Percentiles rank a stretch among this genome's conserved stretches.
These are phyloP conservation scores for Paradendryphiella salina DNA, from an alignment of 2,329 filamentous ascomycete species.

Conservation along the genomic window DNA sequence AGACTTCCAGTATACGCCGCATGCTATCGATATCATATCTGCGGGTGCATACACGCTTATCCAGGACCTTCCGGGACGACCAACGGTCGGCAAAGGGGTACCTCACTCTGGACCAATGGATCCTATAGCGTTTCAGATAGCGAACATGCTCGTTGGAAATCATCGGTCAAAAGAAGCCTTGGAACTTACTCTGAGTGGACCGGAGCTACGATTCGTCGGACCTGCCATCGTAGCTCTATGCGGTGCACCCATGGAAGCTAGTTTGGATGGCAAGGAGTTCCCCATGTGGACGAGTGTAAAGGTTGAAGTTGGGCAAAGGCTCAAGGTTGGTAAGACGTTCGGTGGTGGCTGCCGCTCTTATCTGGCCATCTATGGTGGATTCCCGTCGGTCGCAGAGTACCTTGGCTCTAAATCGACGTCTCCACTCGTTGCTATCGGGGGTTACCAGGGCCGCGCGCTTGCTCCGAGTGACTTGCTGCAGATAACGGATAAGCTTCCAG, in stretches of 20 bases:
- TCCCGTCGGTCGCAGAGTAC: constrained; percentile 58
- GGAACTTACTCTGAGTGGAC: constrained; percentile 64
- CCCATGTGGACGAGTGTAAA: constrained; percentile 61
- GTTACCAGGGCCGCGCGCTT: constrained; percentile 62
- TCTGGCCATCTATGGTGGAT: constrained; percentile 60
- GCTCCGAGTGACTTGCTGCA: constrained; percentile 59
- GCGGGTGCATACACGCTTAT: constrained; percentile 62
- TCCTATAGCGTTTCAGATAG: constrained; percentile 59
- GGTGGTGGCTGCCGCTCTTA: constrained; percentile 61
- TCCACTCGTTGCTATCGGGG: constrained; percentile 61
- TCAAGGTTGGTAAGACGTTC: constrained; percentile 60
- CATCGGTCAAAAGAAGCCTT: constrained; percentile 56
- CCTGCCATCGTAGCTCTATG: constrained; percentile 61
- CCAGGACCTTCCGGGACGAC: constrained; percentile 63
- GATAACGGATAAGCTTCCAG: constrained; percentile 48
- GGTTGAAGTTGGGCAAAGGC: constrained; percentile 55
- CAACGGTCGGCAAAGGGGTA: constrained; percentile 61
- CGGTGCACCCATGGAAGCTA: constrained; percentile 58
- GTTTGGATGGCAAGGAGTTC: constrained; percentile 54
- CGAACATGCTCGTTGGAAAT: constrained; percentile 65
- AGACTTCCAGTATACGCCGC: constrained; percentile 54
- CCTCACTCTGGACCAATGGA: constrained; percentile 66
- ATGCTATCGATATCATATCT: constrained; percentile 60
- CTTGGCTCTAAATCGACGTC: constrained; percentile 64
- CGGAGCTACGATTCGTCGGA: constrained; percentile 60